phyloP scores from a whole-genome alignment of 2,329 filamentous ascomycete genomes.

The Penicillium sp. region DNA sequence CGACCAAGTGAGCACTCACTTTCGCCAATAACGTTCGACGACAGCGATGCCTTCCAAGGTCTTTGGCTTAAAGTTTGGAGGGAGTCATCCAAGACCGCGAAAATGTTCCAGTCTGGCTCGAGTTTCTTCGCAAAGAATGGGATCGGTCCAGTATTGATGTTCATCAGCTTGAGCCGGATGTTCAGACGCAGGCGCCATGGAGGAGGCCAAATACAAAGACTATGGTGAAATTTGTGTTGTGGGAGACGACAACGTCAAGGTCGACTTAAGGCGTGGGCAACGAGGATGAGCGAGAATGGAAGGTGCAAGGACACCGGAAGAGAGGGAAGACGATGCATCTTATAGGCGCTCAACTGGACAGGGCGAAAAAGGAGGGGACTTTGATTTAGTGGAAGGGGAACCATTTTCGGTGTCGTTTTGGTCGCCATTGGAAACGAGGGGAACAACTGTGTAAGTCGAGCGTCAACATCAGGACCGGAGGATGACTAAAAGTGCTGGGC shows the following conservation, averaged over 20 bases:
- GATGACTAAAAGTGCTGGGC: conserved; percentile 15
- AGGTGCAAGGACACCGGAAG: too few relatives aligned
- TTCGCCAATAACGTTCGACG: conserved; percentile 24
- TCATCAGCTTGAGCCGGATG: conserved; percentile 15
- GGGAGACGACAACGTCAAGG: too few relatives aligned
- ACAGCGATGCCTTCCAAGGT: conserved; percentile 24
- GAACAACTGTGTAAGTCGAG: conserved; percentile 11
- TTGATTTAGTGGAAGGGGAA: conserved; percentile 8
- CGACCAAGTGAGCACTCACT: conserved; percentile 8
- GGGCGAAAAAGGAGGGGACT: too few relatives aligned
- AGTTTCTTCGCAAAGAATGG: conserved; percentile 29
- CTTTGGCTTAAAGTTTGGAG: conserved; percentile 27
- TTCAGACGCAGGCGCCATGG: conserved; percentile 11
- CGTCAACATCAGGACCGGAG: conserved; percentile 6
- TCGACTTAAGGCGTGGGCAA: too few relatives aligned
- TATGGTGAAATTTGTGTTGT: too few relatives aligned
- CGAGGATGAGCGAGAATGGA: too few relatives aligned
- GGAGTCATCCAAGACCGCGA: conserved; percentile 23
- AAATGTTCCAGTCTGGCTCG: conserved; percentile 21
- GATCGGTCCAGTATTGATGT: conserved; percentile 26
- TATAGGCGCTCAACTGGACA: conserved; percentile 1
- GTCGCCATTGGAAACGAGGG: conserved; percentile 14
- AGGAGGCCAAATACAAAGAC: conserved; percentile 7
- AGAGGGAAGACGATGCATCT: too few relatives aligned
- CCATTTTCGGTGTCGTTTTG: conserved; percentile 22